Evolutionary conservation across 192 early-diverging fungal species (phyloP), one percentile per base, ranked within the genome.

Genomic region (Gryganskiella cystojenkinii): DNA sequence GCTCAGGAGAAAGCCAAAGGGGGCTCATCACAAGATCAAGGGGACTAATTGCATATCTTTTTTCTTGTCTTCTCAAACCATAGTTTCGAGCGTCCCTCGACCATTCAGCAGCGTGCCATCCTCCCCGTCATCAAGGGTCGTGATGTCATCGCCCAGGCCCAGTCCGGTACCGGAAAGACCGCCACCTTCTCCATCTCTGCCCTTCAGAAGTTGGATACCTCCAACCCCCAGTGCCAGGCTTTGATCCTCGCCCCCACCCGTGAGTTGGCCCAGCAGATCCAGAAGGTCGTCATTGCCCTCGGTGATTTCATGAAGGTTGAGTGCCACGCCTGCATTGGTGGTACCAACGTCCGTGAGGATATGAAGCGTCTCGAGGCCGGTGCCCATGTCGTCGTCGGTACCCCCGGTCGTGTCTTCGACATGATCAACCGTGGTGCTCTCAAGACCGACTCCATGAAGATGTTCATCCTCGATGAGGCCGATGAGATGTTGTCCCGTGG

Each of bases 131-230:
- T 98, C 66, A 96, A 94, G 88, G 92, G 89, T 51, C 93, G 90
- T 83, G 98, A 99, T 87, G 97, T 99, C 61, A 99, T 99, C 88
- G 98, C 98, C 56, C 98, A 99, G 90, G 98, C 98, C 34, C 97
- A 99, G 89, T 98, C 97, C 59, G 98, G 98, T 89, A 98, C 97
- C 75, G 98, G 97, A 82, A 99, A 99, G 88, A 99, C 96, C 63
- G 97, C 97, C 71, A 99, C 98, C 64, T 99, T 99, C 92, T 98
- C 96, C 70, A 98, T 99, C 82, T 96, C 96, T 53, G 95, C 97
- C 75, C 92, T 99, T 62, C 97, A 99, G 81, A 92, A 91, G 67
- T 86, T 99, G 59, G 94, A 98, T 82, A 82, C 88, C 53, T 73
- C 80, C 49, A 74, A 91, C 61, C 87, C 87, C 60, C 86, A 95